These are phyloP conservation scores for Geranium rotundifolium DNA, from an alignment of 345 rosid species.

Conservation along the genomic window DNA sequence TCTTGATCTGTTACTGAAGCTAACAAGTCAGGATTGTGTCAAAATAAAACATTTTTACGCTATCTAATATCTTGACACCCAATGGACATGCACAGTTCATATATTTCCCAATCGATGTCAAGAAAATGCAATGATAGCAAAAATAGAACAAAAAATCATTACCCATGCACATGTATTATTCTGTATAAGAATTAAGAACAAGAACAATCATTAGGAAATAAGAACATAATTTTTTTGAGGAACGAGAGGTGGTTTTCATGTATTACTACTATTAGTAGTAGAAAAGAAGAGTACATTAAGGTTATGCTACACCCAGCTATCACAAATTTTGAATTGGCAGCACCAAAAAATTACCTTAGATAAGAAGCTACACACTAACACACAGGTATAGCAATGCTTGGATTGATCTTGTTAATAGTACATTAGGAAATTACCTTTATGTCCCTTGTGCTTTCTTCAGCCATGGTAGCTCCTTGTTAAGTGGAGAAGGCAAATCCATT, in stretches of 20 bases:
- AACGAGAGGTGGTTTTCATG: background rate
- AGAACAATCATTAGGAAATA: too few species aligned
- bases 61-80: too few species aligned
- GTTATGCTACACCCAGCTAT: constrained; percentile 8
- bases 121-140: too few species aligned
- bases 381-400: constrained; percentile 10
- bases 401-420: constrained; percentile 9
- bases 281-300: background rate
- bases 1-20: too few species aligned
- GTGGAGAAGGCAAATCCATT: constrained; percentile 40
- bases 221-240: background rate
- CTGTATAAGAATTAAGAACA: too few species aligned
- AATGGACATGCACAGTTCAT: too few species aligned
- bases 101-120: too few species aligned
- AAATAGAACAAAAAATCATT: too few species aligned
- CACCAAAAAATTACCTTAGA: constrained; percentile 1
- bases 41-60: too few species aligned
- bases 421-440: constrained; percentile 18
- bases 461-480: constrained; percentile 56
- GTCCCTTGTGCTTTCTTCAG: constrained; percentile 36
- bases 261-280: constrained; percentile 6
- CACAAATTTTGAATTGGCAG: constrained; percentile 8
- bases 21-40: too few species aligned
- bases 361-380: constrained; percentile 4
- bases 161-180: too few species aligned